Evolutionary conservation across 345 rosid genomes (phyloP), one percentile per base, ranked within the genome.

Genomic region (Conringia planisiliqua): DNA sequence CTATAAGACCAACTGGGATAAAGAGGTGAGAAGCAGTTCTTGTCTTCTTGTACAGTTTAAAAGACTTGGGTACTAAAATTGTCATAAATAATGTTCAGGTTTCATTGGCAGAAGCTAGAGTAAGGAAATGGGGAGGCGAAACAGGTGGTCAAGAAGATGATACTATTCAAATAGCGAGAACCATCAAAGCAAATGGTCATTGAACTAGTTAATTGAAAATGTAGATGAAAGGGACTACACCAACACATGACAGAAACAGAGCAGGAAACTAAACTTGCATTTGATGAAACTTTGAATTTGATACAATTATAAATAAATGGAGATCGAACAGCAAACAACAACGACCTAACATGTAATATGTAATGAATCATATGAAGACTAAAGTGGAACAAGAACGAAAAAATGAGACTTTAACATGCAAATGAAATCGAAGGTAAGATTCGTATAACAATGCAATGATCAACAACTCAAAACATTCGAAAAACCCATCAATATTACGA

Each of bases 121-220:
- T 85, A 56, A 86, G 32, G 66, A 80, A 59, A 61, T 91, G 91
- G 95, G 86, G 87, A 63, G 89, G 83, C 7, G 10, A 69, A 1
- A 17, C 12, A 16, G 63, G 36, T n/a, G 14, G 18, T 1, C 6
- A 38, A 3, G 12, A 59, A 35, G 20, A 70, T 11, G 6, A 43
- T 4, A 18, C 50, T 24, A 36, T 0, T 46, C 43, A 43, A 4
- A 3, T 9, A 3, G 24, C 35, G 16, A 46, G 38, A 47, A 16
- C 17, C 2, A 60, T 47, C 38, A 48, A 47, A 59, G 0, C 30
- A 26, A 6, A 33, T 35, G 18, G 3, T 10, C 13, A 35, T 0
- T 59, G 27, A 58, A 46, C 38, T 11, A 43, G 16, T 3, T 5
- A 51, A n/a, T 6, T 38, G 12, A 24, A 61, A 22, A 61, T 61